Evolutionary conservation across 2,329 filamentous ascomycete genomes (phyloP).

Genomic region (Hymenotorrendiella dingleyae): DNA sequence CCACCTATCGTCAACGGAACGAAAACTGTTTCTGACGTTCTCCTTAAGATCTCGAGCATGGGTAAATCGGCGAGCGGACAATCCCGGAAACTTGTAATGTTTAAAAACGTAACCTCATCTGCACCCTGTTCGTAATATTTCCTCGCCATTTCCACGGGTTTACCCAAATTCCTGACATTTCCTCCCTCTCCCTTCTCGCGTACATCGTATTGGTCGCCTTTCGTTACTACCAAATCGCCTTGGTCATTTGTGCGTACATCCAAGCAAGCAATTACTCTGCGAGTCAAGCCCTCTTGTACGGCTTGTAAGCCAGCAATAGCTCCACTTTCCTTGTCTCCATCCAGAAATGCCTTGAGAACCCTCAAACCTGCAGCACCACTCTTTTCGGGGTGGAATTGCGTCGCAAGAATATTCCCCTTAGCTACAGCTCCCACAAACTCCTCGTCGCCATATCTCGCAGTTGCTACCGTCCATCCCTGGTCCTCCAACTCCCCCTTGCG

Average conservation of each 20-base stretch:
- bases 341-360: conserved; percentile 78
- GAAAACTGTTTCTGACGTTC: conserved; percentile 85
- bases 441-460: conserved; percentile 78
- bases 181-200: conserved; percentile 70
- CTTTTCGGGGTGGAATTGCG: conserved; percentile 98
- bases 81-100: conserved; percentile 97
- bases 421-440: conserved; percentile 88
- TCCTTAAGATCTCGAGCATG: conserved; percentile 89
- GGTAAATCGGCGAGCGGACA: conserved; percentile 86
- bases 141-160: conserved; percentile 90
- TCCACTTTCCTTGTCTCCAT: conserved; percentile 51
- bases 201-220: conserved; percentile 98
- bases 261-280: conserved; percentile 89
- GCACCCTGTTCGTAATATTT: conserved; percentile 95
- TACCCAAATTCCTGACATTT: conserved; percentile 85
- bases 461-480: conserved; percentile 88
- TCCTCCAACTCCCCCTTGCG: conserved; percentile 65
- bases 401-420: conserved; percentile 78
- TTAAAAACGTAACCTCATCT: conserved; percentile 95
- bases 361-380: conserved; percentile 83
- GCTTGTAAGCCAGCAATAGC: conserved; percentile 25
- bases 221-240: conserved; percentile 94
- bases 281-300: conserved; percentile 66
- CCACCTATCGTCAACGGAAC: conserved; percentile 94
- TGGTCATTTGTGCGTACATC: conserved; percentile 93